These are phyloP conservation scores for Polytrichum formosum DNA, from an alignment of 225 moss, liverwort and hornwort species.

Conservation along the genomic window DNA sequence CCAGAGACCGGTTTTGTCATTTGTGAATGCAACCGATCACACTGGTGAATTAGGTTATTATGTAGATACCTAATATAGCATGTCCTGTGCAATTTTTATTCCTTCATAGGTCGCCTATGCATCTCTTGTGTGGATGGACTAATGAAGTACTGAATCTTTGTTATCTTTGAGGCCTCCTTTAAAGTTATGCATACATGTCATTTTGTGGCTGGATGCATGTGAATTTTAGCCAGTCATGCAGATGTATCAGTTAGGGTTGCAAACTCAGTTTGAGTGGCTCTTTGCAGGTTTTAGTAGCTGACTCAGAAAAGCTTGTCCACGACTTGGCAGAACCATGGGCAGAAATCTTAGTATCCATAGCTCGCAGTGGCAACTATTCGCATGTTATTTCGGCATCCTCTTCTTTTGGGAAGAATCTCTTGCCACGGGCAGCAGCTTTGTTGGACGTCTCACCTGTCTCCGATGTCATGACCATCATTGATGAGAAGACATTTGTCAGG, in stretches of 20 bases:
- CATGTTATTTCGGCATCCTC: slow-evolving; percentile 75
- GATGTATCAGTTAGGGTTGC: background rate
- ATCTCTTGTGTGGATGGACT: too few relatives aligned
- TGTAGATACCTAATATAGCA: too few relatives aligned
- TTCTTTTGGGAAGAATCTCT: slow-evolving; percentile 82
- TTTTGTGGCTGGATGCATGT: too few relatives aligned
- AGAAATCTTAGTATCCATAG: slow-evolving; percentile 56
- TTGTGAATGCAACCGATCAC: too few relatives aligned
- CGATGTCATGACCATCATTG: slow-evolving; percentile 74
- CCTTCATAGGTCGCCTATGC: too few relatives aligned
- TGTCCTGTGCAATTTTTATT: too few relatives aligned
- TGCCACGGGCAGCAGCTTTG: slow-evolving; percentile 86
- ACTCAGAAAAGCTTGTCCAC: slow-evolving; percentile 71
- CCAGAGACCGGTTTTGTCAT: too few relatives aligned
- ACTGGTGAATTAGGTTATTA: too few relatives aligned
- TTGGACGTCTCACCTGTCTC: slow-evolving; percentile 75
- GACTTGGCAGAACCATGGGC: slow-evolving; percentile 95
- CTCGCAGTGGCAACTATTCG: slow-evolving; percentile 68
- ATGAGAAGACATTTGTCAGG: slow-evolving; percentile 86
- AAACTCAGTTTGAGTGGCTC: background rate
- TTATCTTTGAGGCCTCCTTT: too few relatives aligned
- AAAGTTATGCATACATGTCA: too few relatives aligned
- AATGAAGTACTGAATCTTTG: too few relatives aligned
- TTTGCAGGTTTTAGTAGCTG: slow-evolving; percentile 76
- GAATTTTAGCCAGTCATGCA: background rate